A percentile compares a stretch with the other conserved stretches of the same genome.
These are phyloP conservation scores for Calocera cornea DNA, from an alignment of 768 basidiomycete species.

Conservation along the genomic window DNA sequence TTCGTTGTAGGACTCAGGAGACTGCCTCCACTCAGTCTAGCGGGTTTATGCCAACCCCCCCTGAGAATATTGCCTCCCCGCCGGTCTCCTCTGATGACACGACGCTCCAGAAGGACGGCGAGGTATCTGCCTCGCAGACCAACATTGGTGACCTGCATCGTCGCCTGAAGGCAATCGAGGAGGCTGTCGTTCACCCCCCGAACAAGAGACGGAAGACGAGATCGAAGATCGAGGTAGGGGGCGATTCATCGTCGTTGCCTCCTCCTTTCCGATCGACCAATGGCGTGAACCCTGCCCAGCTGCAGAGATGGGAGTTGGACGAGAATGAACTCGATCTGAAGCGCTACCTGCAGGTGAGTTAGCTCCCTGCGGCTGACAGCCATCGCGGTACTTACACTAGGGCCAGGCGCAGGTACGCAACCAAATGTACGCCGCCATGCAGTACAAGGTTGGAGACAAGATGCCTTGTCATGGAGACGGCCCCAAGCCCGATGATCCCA, in stretches of 20 bases:
- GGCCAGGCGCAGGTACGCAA: not conserved
- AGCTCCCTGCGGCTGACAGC: not conserved
- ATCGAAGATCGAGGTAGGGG: not conserved
- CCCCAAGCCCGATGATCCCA: not conserved
- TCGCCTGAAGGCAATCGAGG: not conserved
- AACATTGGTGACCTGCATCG: not conserved
- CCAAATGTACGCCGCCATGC: not conserved
- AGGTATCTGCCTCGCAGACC: not conserved
- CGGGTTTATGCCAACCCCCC: not conserved
- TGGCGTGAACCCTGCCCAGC: not conserved
- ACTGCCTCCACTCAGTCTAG: not conserved
- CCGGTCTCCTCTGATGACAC: not conserved
- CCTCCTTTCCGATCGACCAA: not conserved
- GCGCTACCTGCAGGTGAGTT: not conserved
- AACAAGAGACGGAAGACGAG: not conserved
- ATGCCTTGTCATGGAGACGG: not conserved
- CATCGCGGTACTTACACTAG: not conserved
- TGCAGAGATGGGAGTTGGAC: not conserved
- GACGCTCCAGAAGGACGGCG: not conserved
- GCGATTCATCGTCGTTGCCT: not conserved
- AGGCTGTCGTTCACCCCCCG: not conserved
- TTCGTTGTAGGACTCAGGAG: not conserved
- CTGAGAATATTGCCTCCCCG: not conserved
- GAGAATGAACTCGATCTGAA: not conserved
- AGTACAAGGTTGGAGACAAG: not conserved